phyloP scores from a whole-genome alignment of 345 rosid species.

The Rhizophora mangle region DNA sequence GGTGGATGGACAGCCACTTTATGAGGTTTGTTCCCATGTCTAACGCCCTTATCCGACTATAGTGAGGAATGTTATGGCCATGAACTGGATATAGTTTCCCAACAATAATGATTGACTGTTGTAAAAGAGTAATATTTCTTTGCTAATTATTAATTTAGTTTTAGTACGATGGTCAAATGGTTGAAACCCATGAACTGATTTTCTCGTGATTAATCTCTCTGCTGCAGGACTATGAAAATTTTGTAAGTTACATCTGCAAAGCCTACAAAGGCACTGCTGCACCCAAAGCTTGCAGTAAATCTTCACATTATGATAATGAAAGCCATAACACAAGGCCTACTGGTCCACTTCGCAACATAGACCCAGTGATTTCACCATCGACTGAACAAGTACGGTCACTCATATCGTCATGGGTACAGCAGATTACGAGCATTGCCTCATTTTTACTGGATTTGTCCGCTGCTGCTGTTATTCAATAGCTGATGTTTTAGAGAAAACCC shows the following conservation, averaged over 20 bases:
- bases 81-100: too few species aligned
- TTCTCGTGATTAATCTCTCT: background rate
- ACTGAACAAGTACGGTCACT: conserved; percentile 19
- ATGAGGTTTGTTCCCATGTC: conserved; percentile 50
- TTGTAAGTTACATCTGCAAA: conserved; percentile 71
- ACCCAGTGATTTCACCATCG: conserved; percentile 10
- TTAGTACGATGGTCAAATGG: background rate
- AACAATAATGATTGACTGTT: background rate
- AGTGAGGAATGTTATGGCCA: too few species aligned
- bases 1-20: conserved; percentile 89
- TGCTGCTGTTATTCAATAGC: background rate
- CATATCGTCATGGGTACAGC: conserved; percentile 23
- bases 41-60: too few species aligned
- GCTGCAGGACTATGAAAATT: conserved; percentile 70
- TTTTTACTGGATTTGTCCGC: background rate
- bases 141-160: background rate
- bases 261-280: conserved; percentile 53
- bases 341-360: conserved; percentile 43
- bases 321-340: conserved; percentile 16
- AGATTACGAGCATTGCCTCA: conserved; percentile 18
- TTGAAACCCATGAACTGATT: background rate
- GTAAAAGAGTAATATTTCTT: background rate
- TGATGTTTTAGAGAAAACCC: background rate
- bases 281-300: conserved; percentile 53
- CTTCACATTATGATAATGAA: conserved; percentile 19